Evolutionary conservation across 169 alveolate species (phyloP).

Genomic region (Eimeria acervulina): DNA sequence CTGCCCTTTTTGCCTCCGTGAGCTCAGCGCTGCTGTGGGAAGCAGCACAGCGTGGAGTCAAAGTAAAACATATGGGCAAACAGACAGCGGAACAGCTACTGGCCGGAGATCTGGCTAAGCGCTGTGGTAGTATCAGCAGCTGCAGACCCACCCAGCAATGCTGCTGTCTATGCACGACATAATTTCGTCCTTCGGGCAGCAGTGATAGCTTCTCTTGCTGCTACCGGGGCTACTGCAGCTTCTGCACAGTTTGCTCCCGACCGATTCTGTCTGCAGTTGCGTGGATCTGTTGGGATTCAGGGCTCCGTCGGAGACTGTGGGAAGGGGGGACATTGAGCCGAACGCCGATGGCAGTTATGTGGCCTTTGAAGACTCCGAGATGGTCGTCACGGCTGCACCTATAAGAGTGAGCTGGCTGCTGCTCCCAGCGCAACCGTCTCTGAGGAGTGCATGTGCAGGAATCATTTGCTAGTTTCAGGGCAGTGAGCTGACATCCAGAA

Average conservation of each 20-base stretch:
- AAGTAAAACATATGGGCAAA: not conserved
- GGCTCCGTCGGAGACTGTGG: slow-evolving; percentile 72
- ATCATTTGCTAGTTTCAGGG: not conserved
- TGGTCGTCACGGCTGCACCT: slow-evolving; percentile 78
- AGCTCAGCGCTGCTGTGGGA: not conserved
- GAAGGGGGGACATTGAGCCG: slow-evolving; percentile 74
- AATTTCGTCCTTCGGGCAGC: not conserved
- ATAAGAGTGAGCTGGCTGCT: slow-evolving; percentile 64
- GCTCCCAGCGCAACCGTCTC: not conserved
- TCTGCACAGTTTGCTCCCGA: no score
- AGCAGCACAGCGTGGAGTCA: not conserved
- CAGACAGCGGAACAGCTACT: not conserved
- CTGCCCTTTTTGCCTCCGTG: slow-evolving; percentile 64
- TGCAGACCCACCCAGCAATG: not conserved
- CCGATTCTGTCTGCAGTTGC: not conserved
- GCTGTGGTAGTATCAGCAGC: not conserved
- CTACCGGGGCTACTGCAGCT: not conserved
- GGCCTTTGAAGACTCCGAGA: slow-evolving; percentile 53
- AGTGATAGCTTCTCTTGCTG: not conserved
- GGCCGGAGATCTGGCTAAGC: not conserved
- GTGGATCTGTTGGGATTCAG: not conserved
- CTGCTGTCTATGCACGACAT: not conserved
- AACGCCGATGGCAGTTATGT: slow-evolving; percentile 77
- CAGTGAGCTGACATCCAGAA: not conserved
- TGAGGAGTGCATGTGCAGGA: not conserved